Conservation (phyloP, 2,329 filamentous ascomycete genomes). For the Colletotrichum phormii region DNA sequence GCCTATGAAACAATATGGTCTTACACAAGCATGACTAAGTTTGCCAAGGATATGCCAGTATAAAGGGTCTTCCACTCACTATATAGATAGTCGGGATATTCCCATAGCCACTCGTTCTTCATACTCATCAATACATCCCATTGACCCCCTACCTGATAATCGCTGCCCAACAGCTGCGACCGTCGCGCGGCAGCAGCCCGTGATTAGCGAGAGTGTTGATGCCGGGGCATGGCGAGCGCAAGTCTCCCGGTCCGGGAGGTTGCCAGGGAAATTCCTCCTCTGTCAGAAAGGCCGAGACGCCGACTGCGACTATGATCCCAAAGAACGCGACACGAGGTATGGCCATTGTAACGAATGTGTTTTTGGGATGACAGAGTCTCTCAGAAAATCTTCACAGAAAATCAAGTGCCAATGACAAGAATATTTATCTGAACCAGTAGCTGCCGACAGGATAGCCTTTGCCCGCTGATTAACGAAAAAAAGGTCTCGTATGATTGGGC, state of each 20-base stretch:
- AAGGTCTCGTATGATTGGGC: background rate
- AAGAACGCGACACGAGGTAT: background rate
- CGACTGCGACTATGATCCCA: background rate
- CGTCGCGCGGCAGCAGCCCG: conserved; percentile 36
- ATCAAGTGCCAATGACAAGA: background rate
- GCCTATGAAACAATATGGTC: too few relatives aligned
- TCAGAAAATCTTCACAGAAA: too few relatives aligned
- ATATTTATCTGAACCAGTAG: background rate
- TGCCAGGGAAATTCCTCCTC: conserved; percentile 13
- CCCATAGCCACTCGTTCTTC: too few relatives aligned
- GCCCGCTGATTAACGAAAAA: background rate
- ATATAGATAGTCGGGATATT: too few relatives aligned
- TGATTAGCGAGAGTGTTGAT: conserved; percentile 40
- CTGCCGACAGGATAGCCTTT: background rate
- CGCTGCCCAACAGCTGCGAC: too few relatives aligned
- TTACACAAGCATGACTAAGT: too few relatives aligned
- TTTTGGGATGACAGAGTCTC: background rate
- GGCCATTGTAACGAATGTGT: background rate
- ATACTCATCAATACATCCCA: too few relatives aligned
- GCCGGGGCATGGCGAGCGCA: conserved; percentile 40
- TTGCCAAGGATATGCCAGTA: too few relatives aligned
- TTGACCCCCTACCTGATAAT: too few relatives aligned
- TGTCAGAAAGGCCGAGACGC: background rate
- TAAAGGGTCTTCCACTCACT: too few relatives aligned
- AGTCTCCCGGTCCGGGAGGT: background rate